Evolutionary conservation across 2,329 filamentous ascomycete species (phyloP).

Genomic region (Chrysoporthe deuterocubensis): DNA sequence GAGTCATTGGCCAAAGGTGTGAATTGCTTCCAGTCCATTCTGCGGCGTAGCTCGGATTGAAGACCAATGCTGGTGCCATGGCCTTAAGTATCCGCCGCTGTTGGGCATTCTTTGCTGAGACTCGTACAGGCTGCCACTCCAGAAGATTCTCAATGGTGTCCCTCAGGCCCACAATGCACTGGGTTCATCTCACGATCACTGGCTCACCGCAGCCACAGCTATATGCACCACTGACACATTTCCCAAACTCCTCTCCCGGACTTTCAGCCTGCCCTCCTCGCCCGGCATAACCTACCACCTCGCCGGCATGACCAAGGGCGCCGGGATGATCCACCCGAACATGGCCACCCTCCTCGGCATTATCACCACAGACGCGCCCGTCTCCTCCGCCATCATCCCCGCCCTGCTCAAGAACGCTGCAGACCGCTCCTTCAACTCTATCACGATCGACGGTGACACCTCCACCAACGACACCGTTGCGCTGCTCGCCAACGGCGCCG

Average conservation of each 20-base stretch:
- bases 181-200: constrained; percentile 78
- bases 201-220: constrained; percentile 83
- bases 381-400: constrained; percentile 70
- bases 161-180: constrained; percentile 75
- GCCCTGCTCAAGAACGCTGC: constrained; percentile 74
- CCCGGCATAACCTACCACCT: constrained; percentile 78
- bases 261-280: constrained; percentile 83
- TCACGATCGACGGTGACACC: constrained; percentile 95
- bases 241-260: constrained; percentile 86
- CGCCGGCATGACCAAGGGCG: constrained; percentile 95
- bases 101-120: constrained; percentile 20
- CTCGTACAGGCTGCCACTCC: constrained; percentile 75
- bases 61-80: background rate
- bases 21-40: constrained; percentile 29
- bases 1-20: constrained; percentile 91
- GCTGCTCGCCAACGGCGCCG: constrained; percentile 92
- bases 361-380: constrained; percentile 86
- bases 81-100: background rate
- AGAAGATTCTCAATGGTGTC: constrained; percentile 85
- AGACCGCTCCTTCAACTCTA: constrained; percentile 90
- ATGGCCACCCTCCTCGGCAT: constrained; percentile 96
- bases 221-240: constrained; percentile 99
- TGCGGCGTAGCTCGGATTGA: constrained; percentile 22
- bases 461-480: constrained; percentile 97
- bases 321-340: constrained; percentile 86